Conservation (phyloP, 441 rosid genomes). For the Isatis lusitanica region DNA sequence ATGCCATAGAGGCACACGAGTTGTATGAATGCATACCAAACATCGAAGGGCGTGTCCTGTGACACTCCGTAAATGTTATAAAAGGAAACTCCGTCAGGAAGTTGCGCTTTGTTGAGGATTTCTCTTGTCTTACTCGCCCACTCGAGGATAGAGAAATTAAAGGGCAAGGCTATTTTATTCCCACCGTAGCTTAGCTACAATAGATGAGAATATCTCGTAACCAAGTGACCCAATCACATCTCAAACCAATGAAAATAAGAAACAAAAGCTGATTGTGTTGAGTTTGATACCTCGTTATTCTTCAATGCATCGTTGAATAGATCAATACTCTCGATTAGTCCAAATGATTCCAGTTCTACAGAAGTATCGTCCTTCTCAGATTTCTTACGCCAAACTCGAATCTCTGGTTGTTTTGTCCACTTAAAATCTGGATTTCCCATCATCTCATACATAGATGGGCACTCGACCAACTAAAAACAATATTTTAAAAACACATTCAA, state of each 20-base stretch:
- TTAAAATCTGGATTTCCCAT: slow-evolving; percentile 74
- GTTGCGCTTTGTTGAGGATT: slow-evolving; percentile 54
- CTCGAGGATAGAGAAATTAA: slow-evolving; percentile 60
- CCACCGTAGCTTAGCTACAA: slow-evolving; percentile 67
- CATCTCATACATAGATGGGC: slow-evolving; percentile 92
- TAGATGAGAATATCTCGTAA: not conserved
- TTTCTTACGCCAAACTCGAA: slow-evolving; percentile 69
- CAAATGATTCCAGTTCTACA: slow-evolving; percentile 59
- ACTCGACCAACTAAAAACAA: slow-evolving; percentile 68
- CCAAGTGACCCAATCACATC: not conserved
- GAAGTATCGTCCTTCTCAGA: slow-evolving; percentile 44
- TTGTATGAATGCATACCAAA: slow-evolving; percentile 53
- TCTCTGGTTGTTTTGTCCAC: slow-evolving; percentile 67
- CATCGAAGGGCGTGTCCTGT: slow-evolving; percentile 77
- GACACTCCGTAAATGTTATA: slow-evolving; percentile 82
- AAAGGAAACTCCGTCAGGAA: slow-evolving; percentile 69
- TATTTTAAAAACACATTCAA: not conserved
- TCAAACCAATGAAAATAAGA: not conserved
- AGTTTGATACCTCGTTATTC: slow-evolving; percentile 64
- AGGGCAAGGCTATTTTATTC: slow-evolving; percentile 68
- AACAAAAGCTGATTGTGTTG: not conserved
- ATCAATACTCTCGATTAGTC: slow-evolving; percentile 48
- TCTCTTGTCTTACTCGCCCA: slow-evolving; percentile 75
- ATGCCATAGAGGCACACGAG: not conserved
- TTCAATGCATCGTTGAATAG: slow-evolving; percentile 73